Evolutionary conservation across 345 rosid genomes (phyloP).

Genomic region (Populus euphratica): DNA sequence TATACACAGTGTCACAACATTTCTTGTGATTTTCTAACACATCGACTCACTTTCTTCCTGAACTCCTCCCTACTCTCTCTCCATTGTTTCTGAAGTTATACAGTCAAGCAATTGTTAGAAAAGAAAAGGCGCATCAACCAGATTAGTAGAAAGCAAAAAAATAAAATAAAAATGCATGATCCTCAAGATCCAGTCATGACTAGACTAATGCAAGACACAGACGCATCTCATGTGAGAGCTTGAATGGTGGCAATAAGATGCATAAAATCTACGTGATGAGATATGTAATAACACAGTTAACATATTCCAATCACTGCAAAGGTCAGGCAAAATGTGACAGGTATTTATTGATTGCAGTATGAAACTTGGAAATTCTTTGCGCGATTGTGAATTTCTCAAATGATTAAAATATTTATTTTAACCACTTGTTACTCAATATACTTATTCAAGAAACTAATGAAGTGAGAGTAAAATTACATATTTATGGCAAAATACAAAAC

Average conservation of each 20-base stretch:
- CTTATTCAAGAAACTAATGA: background rate
- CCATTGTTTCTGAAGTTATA: slow-evolving; percentile 26
- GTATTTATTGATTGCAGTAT: too few relatives aligned
- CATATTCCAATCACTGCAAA: background rate
- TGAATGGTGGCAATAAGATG: background rate
- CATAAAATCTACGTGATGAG: background rate
- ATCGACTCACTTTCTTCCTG: slow-evolving; percentile 28
- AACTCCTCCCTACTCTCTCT: slow-evolving; percentile 25
- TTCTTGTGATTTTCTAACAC: slow-evolving; percentile 30
- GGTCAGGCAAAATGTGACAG: background rate
- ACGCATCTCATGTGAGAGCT: background rate
- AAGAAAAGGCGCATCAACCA: background rate
- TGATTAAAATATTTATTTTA: background rate
- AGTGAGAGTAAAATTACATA: background rate
- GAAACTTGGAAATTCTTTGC: background rate
- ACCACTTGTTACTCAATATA: background rate
- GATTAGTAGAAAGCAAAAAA: background rate
- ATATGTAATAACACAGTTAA: background rate
- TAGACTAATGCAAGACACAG: background rate
- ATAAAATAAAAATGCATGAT: too few relatives aligned
- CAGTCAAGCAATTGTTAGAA: background rate
- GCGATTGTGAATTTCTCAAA: background rate
- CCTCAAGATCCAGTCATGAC: background rate
- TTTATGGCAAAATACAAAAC: background rate
- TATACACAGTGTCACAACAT: slow-evolving; percentile 17